Base-by-base conservation (phyloP, 371 early-diverging fungal species). In the Phascolomyces articulosus region DNA sequence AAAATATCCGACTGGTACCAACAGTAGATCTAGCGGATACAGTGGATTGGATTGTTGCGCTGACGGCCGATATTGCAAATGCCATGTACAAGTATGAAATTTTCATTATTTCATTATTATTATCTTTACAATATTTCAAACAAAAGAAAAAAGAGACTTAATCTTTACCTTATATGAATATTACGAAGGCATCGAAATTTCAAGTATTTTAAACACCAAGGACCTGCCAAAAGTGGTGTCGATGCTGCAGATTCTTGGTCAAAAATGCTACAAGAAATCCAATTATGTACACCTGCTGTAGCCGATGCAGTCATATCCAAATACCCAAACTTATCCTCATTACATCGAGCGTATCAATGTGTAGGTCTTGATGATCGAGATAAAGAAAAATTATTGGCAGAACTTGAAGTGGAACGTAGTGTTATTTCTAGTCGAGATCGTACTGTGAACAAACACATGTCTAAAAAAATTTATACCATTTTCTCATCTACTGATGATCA, bases 201-300 rank as follows among this genome's bases (percentile, higher is more conserved):
- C 53, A 20, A 28, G 34, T 55, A 47, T 2, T 48, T 54, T 16
- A 48, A 51, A 18, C 44, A 65, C 10, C 63, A 66, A 24, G 65
- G 53, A 1, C 58, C 66, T 7, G 38, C 55, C 9, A 49, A 57
- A 28, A 61, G 80, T 40, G 91, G 92, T 2, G 57, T 26, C 2
- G 78, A 79, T 62, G 49, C 76, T 2, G 48, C 65, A 11, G 91
- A 93, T 65, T 85, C 82, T 0, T 93, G 89, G 86, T 63, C 64
- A 13, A 80, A 79, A 54, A 87, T 88, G 83, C 71, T 93, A 10
- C 85, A 90, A 65, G 87, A 90, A 64, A 78, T 93, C 15, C 87
- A 85, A 40, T 70, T 83, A 31, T 83, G 88, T 40, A 88, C 91
- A 1, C 78, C 80, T 10, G 62, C 76, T 1, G 69, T 85, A 4